Conservation (phyloP, 352 stramenopile genomes). For the Globisporangium cystogenes region DNA sequence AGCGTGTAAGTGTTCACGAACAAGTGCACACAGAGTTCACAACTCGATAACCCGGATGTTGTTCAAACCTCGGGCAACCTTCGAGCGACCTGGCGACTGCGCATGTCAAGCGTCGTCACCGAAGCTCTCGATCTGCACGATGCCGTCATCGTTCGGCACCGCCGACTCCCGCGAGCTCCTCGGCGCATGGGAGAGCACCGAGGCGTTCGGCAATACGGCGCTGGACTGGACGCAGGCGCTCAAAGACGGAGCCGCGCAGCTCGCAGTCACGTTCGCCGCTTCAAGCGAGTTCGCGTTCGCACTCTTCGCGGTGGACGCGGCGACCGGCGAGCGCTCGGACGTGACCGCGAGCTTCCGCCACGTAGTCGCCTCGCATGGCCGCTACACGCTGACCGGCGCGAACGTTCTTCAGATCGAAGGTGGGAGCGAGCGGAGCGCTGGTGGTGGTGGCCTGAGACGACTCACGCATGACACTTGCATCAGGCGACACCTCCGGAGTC, state of each 20-base stretch:
- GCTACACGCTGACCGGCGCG: slow-evolving; percentile 23
- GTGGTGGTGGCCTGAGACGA: neutral
- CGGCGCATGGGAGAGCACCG: slow-evolving; percentile 55
- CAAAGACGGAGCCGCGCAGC: slow-evolving; percentile 35
- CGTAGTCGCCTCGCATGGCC: slow-evolving; percentile 36
- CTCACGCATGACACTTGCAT: neutral
- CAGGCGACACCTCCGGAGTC: slow-evolving; percentile 47
- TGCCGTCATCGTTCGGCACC: no score
- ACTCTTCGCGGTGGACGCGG: slow-evolving; percentile 18
- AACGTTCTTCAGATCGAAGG: slow-evolving; percentile 27
- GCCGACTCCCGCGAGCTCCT: neutral
- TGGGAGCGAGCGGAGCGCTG: neutral
- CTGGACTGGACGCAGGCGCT: slow-evolving; percentile 74
- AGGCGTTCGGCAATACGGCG: slow-evolving; percentile 72
- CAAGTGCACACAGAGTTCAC: no score
- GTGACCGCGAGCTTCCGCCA: slow-evolving; percentile 50
- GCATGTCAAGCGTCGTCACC: no score
- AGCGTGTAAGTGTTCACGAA: no score
- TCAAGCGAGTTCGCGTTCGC: slow-evolving; percentile 33
- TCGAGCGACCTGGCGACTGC: no score
- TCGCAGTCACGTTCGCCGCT: slow-evolving; percentile 34
- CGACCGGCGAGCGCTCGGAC: slow-evolving; percentile 24
- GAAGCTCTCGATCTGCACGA: no score
- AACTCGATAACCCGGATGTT: no score
- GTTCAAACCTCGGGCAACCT: no score